Base-by-base conservation (phyloP, 2,329 filamentous ascomycete genomes). In the Penicillium sp. region DNA sequence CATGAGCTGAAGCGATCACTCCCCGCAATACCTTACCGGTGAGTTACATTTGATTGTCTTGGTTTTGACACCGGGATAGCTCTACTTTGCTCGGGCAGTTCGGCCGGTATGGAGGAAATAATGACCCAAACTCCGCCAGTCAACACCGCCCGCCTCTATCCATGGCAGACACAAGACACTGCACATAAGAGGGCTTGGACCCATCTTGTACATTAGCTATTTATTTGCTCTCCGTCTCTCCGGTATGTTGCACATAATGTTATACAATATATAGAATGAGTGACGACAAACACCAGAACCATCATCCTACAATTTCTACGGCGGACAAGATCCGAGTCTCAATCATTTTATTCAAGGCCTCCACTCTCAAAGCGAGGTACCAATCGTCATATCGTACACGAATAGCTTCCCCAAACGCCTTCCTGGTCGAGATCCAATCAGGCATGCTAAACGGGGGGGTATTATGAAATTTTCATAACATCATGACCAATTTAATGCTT, bases 351-450 rank as follows among this genome's bases (percentile, higher is more conserved):
- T 49, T 49, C 28, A 42, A 27, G 3, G 15, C 28, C 31, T 42
- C 42, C 42, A 40, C 46, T 42, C 18, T 53, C 42, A 48, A 44
- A 41, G 43, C 33, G 33, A 47, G 45, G 40, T 29, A 32, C 32
- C 46, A 39, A 39, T 52, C 50, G 38, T 59, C 20, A 54, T 60
- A 52, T 95, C 88, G 18, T 97, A 97, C 66, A 92, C 96, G 68
- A 86, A 96, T 50, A 91, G 96, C 69, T 89, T 29, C 95, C 0
- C 92, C 92, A 53, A 95, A 92, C 68, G 96, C 96, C 79, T 95
- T 97, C 79, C 40, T 46, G 12, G 31, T 29, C 29, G 32, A 28
- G 15, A 25, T n/a, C 15, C 32, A 15, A 43, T 28, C 41, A 20
- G 27, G 25, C 35, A 31, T 29, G 15, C 24, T 7, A 37, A 37